These are phyloP conservation scores for Osmanthus fragrans DNA, from an alignment of 257 asterid genomes.

Conservation along the genomic window DNA sequence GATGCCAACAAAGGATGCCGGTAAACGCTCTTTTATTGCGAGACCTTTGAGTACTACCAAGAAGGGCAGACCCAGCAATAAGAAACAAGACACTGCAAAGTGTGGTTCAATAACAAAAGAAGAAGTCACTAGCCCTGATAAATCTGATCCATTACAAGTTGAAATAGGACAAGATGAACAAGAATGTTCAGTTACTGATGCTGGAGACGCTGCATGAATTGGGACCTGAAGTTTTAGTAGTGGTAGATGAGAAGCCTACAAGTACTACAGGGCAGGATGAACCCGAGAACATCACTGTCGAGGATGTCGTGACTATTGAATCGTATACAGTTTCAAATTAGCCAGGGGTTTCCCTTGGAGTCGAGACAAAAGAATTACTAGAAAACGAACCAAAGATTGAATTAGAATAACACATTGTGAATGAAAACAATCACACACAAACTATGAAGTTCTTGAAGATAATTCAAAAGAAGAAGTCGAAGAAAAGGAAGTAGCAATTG, in stretches of 20 bases:
- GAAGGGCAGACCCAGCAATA: slow-evolving; percentile 23
- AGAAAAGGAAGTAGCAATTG: slow-evolving; percentile 15
- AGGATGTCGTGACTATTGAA: slow-evolving; percentile 29
- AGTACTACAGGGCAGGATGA: slow-evolving; percentile 15
- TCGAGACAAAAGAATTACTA: slow-evolving; percentile 25
- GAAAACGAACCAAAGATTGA: slow-evolving; percentile 20
- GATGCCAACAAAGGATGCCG: slow-evolving; percentile 34
- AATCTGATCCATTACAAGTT: slow-evolving; percentile 22
- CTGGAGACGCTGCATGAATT: slow-evolving; percentile 26
- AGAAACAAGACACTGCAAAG: slow-evolving; percentile 26
- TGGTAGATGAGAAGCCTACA: slow-evolving; percentile 17
- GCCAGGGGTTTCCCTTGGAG: slow-evolving; percentile 13
- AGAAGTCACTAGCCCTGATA: slow-evolving; percentile 12
- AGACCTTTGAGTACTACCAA: slow-evolving; percentile 31
- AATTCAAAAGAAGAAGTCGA: slow-evolving; percentile 24
- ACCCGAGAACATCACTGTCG: slow-evolving; percentile 14
- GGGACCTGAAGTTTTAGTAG: slow-evolving; percentile 12
- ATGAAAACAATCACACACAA: slow-evolving; percentile 4
- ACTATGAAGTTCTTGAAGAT: slow-evolving; percentile 25
- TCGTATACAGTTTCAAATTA: slow-evolving; percentile 17
- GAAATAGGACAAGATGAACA: slow-evolving; percentile 34
- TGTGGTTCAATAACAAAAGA: slow-evolving; percentile 26
- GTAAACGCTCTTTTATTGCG: slow-evolving; percentile 32
- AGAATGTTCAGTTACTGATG: slow-evolving; percentile 27
- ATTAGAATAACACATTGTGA: slow-evolving; percentile 3